Evolutionary conservation across 2,329 filamentous ascomycete species (phyloP).

Genomic region (Purpureocillium lavendulum): DNA sequence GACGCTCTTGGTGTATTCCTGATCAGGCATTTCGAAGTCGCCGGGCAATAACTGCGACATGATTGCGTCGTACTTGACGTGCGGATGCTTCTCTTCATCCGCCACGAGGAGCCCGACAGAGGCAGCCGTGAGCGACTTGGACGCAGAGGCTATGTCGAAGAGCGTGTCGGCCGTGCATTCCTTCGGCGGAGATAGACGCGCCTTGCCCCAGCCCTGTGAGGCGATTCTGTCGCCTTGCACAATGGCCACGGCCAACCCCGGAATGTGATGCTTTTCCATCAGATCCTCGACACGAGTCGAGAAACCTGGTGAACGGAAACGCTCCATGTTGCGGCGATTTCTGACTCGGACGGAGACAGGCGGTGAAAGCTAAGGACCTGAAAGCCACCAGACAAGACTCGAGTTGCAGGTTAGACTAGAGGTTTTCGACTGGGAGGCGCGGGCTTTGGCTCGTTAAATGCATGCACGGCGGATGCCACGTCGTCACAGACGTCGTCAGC

Average conservation of each 20-base stretch:
- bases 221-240: slow-evolving; percentile 8
- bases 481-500: too few species aligned
- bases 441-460: too few species aligned
- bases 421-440: too few species aligned
- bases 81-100: slow-evolving; percentile 12
- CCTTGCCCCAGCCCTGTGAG: slow-evolving; percentile 14
- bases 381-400: too few species aligned
- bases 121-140: slow-evolving; percentile 18
- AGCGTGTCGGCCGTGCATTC: slow-evolving; percentile 15
- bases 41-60: slow-evolving; percentile 16
- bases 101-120: slow-evolving; percentile 14
- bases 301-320: slow-evolving; percentile 9
- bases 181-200: slow-evolving; percentile 9
- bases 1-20: slow-evolving; percentile 9
- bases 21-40: slow-evolving; percentile 16
- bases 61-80: slow-evolving; percentile 13
- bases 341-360: too few species aligned
- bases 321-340: slow-evolving; percentile 12
- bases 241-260: slow-evolving; percentile 15
- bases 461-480: too few species aligned
- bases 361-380: too few species aligned
- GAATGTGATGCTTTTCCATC: slow-evolving; percentile 11
- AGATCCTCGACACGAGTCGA: slow-evolving; percentile 9
- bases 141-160: slow-evolving; percentile 17
- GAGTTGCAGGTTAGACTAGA: too few species aligned